Evolutionary conservation across 169 alveolate species (phyloP).

Genomic region (Cryptosporidium ryanae): DNA sequence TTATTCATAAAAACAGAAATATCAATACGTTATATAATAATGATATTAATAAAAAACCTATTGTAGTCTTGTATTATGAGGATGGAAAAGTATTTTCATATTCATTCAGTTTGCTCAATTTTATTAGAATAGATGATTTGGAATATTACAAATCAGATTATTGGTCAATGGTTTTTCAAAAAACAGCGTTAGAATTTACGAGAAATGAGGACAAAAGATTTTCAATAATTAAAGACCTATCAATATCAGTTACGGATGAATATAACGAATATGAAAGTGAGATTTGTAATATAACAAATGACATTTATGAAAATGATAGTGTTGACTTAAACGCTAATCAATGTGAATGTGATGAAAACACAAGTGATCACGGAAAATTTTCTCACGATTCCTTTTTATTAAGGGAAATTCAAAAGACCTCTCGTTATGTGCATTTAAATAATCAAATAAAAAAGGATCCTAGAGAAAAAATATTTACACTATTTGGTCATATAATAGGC

Average conservation of each 20-base stretch:
- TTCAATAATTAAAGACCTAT: slow-evolving; percentile 2
- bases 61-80: slow-evolving; percentile 22
- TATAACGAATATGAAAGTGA: slow-evolving; percentile 16
- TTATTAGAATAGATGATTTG: slow-evolving; percentile 65
- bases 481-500: not conserved
- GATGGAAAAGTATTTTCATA: slow-evolving; percentile 53
- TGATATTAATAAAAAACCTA: not conserved
- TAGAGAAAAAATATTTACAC: not conserved
- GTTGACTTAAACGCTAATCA: not conserved
- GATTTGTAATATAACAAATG: slow-evolving; percentile 1
- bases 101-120: slow-evolving; percentile 26
- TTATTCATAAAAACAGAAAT: not conserved
- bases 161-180: slow-evolving; percentile 51
- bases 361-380: not conserved
- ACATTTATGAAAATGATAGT: not conserved
- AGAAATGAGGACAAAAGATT: not conserved
- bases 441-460: not conserved
- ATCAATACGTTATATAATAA: not conserved
- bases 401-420: slow-evolving; percentile 46
- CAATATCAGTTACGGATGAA: slow-evolving; percentile 12
- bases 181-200: slow-evolving; percentile 5
- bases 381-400: slow-evolving; percentile 12
- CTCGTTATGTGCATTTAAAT: slow-evolving; percentile 10
- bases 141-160: slow-evolving; percentile 38
- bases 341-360: not conserved